Base-by-base conservation (phyloP, 495 filamentous ascomycete species). In the Penicillium roqueforti region DNA sequence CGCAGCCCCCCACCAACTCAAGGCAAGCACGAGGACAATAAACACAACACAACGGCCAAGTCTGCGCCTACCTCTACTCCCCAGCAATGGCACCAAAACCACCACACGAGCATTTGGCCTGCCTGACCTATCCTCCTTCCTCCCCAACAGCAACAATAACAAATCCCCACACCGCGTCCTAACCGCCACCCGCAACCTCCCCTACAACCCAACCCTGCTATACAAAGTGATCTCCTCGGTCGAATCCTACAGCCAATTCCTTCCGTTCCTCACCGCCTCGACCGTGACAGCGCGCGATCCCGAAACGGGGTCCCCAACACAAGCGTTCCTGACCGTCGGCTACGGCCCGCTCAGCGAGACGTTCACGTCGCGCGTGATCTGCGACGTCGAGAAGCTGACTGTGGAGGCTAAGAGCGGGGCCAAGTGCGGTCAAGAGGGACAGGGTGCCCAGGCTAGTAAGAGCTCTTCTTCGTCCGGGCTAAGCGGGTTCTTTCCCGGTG, bases 201-300 rank as follows among this genome's bases (percentile, higher is more conserved):
- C 88, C 25, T 95, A 95, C 79, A 71, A 83, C 1, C 77, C 84
- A 42, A 51, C 62, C 4, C 71, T 80, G 0, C 81, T 98, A 59
- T 97, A 90, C 85, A 73, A 74, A 52, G 75, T 96, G 29, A 88
- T 97, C 68, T 80, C 90, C 65, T 88, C 95, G 66, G 84, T 96
- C 56, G 77, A 86, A 68, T 81, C 79, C 59, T 98, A 97, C 83
- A 70, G 72, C 38, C 61, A 72, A 57, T 97, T 95, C 82, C 82
- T 96, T 28, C 92, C 92, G 8, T 95, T 93, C 82, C 91, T 91
- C 70, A 75, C 77, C 11, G 72, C 75, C 6, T 89, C 87, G 2
- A 77, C 69, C 28, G 87, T 96, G 2, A 96, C 89, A n/a, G 52
- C 68, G 44, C 76, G 81, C 40, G 76, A 81, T 51, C 65, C 74